Percentiles rank a stretch among this genome's conserved stretches.
These are phyloP conservation scores for Neophaeococcomyces aloes DNA, from an alignment of 2,329 filamentous ascomycete species.

Conservation along the genomic window DNA sequence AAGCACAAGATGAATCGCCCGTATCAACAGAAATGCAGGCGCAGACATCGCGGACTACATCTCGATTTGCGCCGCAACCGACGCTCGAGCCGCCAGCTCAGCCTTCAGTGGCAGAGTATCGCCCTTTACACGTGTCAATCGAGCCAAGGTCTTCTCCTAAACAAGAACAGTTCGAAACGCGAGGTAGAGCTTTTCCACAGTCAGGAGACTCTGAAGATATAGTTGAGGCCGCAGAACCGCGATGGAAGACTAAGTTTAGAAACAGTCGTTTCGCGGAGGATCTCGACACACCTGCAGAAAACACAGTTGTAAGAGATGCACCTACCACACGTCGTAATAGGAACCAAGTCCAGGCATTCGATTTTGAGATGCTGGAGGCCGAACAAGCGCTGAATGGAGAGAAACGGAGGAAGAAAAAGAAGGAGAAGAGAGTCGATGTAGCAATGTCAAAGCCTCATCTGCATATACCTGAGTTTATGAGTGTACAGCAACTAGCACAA, in stretches of 20 bases:
- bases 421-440: conserved; percentile 31
- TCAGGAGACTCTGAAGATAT: conserved; percentile 15
- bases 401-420: conserved; percentile 32
- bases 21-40: too few species aligned
- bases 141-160: too few species aligned
- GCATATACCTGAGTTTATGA: conserved; percentile 82
- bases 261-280: conserved; percentile 12
- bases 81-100: too few species aligned
- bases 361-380: conserved; percentile 6
- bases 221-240: conserved; percentile 9
- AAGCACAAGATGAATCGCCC: too few species aligned
- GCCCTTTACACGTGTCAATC: too few species aligned
- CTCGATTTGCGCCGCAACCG: too few species aligned
- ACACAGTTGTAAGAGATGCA: conserved; percentile 26
- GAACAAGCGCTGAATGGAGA: conserved; percentile 18
- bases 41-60: too few species aligned
- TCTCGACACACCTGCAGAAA: conserved; percentile 29
- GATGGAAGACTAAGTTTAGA: conserved; percentile 5
- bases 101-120: too few species aligned
- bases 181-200: too few species aligned
- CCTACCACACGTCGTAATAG: neutral
- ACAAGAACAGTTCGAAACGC: too few species aligned
- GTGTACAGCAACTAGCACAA: conserved; percentile 67
- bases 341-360: neutral
- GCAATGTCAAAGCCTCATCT: conserved; percentile 48